A percentile compares a stretch with the other conserved stretches of the same genome.
phyloP scores from a whole-genome alignment of 768 basidiomycete species.

The Pleurotus ostreatus region DNA sequence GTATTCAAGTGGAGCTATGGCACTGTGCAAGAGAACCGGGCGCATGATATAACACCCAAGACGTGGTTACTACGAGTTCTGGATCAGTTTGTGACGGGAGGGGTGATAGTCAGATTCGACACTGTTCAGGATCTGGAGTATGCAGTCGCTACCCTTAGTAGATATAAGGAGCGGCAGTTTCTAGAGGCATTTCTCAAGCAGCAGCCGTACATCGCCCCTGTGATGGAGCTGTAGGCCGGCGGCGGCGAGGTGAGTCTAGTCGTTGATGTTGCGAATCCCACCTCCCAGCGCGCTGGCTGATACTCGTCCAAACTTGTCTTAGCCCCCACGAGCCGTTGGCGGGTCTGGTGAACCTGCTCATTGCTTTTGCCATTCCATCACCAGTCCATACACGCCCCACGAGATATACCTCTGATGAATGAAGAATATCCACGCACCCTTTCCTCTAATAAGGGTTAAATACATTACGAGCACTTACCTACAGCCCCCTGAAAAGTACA shows the following conservation, averaged over 20 bases:
- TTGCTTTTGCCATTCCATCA: neutral
- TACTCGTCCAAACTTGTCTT: too few relatives aligned
- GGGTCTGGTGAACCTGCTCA: neutral
- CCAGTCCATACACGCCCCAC: too few relatives aligned
- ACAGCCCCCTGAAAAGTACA: too few relatives aligned
- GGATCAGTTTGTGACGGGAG: neutral
- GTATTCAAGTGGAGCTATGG: conserved; percentile 4
- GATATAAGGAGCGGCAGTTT: conserved; percentile 5
- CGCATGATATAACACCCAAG: conserved; percentile 6
- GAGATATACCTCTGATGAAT: too few relatives aligned
- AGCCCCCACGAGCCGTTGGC: neutral
- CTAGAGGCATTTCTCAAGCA: conserved; percentile 7
- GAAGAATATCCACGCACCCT: too few relatives aligned
- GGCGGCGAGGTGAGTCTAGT: neutral
- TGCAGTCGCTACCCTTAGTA: neutral
- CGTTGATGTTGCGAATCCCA: neutral
- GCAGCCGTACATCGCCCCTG: conserved; percentile 2
- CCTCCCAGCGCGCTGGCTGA: too few relatives aligned
- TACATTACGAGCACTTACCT: too few relatives aligned
- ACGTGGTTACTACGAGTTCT: conserved; percentile 6
- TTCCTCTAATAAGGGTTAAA: too few relatives aligned
- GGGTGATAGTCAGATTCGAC: conserved; percentile 2
- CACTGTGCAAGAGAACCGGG: conserved; percentile 6
- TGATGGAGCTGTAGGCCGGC: conserved; percentile 3
- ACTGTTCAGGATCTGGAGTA: conserved; percentile 3